Evolutionary conservation across 257 asterid species (phyloP), one percentile per base, ranked within the genome.

Genomic region (Nyctanthes arbortristis): DNA sequence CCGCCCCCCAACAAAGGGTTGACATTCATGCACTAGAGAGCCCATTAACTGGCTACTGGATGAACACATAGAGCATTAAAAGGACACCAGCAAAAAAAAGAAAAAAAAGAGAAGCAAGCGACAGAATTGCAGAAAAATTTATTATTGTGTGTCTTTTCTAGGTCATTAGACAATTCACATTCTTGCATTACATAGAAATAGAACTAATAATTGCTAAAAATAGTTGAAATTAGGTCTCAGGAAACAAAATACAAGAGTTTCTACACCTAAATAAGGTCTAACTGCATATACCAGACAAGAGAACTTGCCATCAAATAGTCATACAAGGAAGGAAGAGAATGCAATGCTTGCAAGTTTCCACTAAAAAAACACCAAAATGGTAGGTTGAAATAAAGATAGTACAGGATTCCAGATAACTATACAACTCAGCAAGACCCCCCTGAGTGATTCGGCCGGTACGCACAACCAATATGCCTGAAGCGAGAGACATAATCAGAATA

Each of bases 311-410:
- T 43, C n/a, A n/a, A n/a, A n/a, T n/a, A n/a, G n/a, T n/a, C n/a
- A n/a, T n/a, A n/a, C n/a, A n/a, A n/a, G n/a, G n/a, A n/a, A n/a
- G n/a, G n/a, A n/a, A n/a, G n/a, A n/a, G n/a, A n/a, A 27, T 59
- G 58, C 13, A 22, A 52, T 30, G 35, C 73, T 28, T 9, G 33
- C 55, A 72, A 43, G 20, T 49, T 28, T 31, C 67, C 63, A 45
- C 69, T n/a, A n/a, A 73, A 68, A 47, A 39, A 61, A 60, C 62
- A 71, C 45, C 71, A 56, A 30, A 68, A 67, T 14, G 39, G 74
- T 39, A 68, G 40, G 55, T 43, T 39, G 14, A 47, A 33, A 57
- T 66, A 63, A 72, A 60, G 33, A 40, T 25, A 64, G 36, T 37
- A 52, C 72, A 70, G 36, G 29, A 28, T 16, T 63, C 32, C 30